These are phyloP conservation scores for Vararia minispora DNA, from an alignment of 768 basidiomycete genomes.

Conservation along the genomic window DNA sequence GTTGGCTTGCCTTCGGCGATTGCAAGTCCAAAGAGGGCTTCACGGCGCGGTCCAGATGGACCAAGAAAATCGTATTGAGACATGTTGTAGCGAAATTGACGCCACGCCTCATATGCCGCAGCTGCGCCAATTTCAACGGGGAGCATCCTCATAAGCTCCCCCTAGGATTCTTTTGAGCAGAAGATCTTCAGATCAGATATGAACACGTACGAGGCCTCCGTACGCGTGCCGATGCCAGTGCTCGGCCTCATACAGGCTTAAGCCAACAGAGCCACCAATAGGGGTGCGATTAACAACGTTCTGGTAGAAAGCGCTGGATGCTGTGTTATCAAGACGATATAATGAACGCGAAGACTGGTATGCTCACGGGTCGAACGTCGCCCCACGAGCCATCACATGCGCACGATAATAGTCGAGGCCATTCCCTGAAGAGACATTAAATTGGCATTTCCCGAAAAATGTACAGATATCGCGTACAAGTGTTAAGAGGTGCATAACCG, in stretches of 20 bases:
- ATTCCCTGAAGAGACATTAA: slow-evolving; percentile 39
- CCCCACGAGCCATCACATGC: slow-evolving; percentile 39
- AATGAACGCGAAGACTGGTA: background rate
- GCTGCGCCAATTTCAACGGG: slow-evolving; percentile 63
- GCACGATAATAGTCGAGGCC: slow-evolving; percentile 55
- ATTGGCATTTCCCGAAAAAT: background rate
- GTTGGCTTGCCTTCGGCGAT: slow-evolving; percentile 50
- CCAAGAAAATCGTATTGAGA: slow-evolving; percentile 44
- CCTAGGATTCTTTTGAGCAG: slow-evolving; percentile 24
- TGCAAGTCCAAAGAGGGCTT: slow-evolving; percentile 56
- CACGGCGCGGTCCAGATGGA: slow-evolving; percentile 50
- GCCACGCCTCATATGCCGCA: slow-evolving; percentile 68
- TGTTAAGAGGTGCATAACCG: slow-evolving; percentile 29
- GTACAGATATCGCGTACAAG: slow-evolving; percentile 21
- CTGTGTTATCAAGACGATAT: slow-evolving; percentile 9
- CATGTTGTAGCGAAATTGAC: slow-evolving; percentile 51
- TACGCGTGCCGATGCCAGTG: slow-evolving; percentile 61
- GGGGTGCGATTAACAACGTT: slow-evolving; percentile 23
- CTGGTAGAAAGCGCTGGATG: slow-evolving; percentile 26
- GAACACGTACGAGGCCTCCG: slow-evolving; percentile 41
- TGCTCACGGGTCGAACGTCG: no score
- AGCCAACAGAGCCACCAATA: slow-evolving; percentile 24
- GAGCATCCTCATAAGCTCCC: slow-evolving; percentile 36
- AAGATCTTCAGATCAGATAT: no score
- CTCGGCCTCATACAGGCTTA: slow-evolving; percentile 48